Conservation (phyloP, 345 rosid species). For the Dipteronia dyeriana region DNA sequence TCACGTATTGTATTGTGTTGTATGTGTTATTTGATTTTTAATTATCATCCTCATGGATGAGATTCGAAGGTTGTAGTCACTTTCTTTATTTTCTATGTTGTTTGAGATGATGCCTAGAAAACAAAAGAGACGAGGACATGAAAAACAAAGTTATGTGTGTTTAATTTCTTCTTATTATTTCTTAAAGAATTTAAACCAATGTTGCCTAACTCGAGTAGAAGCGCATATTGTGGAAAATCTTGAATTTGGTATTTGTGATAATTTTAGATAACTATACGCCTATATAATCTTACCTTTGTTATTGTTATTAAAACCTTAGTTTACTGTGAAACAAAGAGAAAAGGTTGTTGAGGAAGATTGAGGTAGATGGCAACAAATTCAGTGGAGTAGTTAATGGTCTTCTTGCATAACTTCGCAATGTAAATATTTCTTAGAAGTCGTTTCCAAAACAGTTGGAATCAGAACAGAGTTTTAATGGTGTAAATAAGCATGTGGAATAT, state of each 20-base stretch:
- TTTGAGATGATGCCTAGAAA: not conserved
- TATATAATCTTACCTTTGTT: not conserved
- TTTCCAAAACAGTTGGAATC: not conserved
- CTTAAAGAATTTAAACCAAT: too few species aligned
- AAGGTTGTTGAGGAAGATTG: not conserved
- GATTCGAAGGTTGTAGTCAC: too few species aligned
- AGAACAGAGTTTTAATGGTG: not conserved
- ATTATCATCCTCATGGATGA: not conserved
- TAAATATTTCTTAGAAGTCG: not conserved
- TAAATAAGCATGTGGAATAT: not conserved
- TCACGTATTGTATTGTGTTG: not conserved
- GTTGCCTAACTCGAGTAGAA: not conserved
- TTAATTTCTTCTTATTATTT: too few species aligned
- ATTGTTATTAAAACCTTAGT: not conserved
- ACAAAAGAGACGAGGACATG: not conserved
- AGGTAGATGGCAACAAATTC: not conserved
- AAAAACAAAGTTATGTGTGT: not conserved
- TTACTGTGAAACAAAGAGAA: not conserved
- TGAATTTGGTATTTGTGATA: not conserved
- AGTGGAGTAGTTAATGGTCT: not conserved
- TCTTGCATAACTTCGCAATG: too few species aligned
- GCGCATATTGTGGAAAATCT: not conserved
- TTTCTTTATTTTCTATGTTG: not conserved
- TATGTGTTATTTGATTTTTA: not conserved
- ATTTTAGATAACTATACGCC: not conserved